These are phyloP conservation scores for Pseudophaeomoniella oleicola DNA, from an alignment of 2,329 filamentous ascomycete genomes.

Conservation along the genomic window DNA sequence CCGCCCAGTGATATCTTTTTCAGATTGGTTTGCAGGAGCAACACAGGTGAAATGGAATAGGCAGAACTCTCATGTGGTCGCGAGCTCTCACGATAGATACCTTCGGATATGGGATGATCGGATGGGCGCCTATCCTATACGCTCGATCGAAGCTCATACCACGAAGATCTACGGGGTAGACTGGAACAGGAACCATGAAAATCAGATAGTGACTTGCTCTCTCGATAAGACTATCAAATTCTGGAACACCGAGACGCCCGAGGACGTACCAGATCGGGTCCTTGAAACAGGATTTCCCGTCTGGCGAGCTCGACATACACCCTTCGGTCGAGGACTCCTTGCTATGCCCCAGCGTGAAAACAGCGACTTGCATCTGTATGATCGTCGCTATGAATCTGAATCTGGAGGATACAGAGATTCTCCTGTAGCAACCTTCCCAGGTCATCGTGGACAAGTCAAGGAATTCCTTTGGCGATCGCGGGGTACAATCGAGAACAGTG, in stretches of 20 bases:
- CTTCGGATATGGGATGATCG: constrained; percentile 84
- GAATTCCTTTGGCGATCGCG: constrained; percentile 83
- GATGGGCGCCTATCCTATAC: constrained; percentile 61
- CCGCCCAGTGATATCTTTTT: constrained; percentile 65
- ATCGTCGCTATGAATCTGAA: constrained; percentile 29
- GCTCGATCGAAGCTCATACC: constrained; percentile 72
- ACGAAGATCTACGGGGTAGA: constrained; percentile 94
- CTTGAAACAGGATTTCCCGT: constrained; percentile 76
- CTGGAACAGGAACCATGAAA: constrained; percentile 68
- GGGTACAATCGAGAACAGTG: constrained; percentile 51
- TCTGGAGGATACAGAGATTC: constrained; percentile 21
- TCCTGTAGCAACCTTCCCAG: constrained; percentile 37
- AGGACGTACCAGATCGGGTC: constrained; percentile 55
- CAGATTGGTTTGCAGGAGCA: constrained; percentile 84
- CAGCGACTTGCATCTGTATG: constrained; percentile 72
- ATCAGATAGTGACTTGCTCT: constrained; percentile 71
- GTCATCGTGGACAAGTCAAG: constrained; percentile 55
- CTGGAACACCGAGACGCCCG: constrained; percentile 62
- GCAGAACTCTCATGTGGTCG: constrained; percentile 71
- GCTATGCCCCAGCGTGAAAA: constrained; percentile 89
- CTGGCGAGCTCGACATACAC: constrained; percentile 81
- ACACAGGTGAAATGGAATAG: constrained; percentile 94
- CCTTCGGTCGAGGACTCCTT: constrained; percentile 71
- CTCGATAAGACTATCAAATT: constrained; percentile 86
- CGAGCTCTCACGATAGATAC: constrained; percentile 79